Conservation (phyloP, 2,329 filamentous ascomycete species). For the Aspergillus calidoustus region DNA sequence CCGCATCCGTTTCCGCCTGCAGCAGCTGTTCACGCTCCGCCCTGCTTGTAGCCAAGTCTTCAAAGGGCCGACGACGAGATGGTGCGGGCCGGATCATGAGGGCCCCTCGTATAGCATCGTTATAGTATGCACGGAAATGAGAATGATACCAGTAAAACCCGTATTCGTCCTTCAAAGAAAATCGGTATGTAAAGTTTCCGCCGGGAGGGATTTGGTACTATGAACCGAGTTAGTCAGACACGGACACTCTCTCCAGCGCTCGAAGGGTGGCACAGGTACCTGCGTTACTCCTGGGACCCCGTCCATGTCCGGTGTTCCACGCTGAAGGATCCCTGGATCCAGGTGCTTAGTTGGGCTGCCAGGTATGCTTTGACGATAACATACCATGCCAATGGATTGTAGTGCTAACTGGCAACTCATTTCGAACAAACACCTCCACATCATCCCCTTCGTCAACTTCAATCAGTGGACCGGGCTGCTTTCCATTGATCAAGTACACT, state of each 20-base stretch:
- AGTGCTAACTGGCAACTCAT: slow-evolving; percentile 3
- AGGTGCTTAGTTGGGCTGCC: not conserved
- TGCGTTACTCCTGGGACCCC: too few species aligned
- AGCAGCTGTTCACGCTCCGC: too few species aligned
- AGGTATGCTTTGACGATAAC: slow-evolving; percentile 1
- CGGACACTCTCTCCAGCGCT: slow-evolving; percentile 3
- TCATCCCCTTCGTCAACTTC: not conserved
- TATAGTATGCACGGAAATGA: too few species aligned
- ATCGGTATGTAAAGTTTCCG: slow-evolving; percentile 3
- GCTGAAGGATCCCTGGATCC: slow-evolving; percentile 1
- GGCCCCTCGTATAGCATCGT: too few species aligned
- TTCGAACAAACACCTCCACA: slow-evolving; percentile 2
- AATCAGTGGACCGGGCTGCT: slow-evolving; percentile 5
- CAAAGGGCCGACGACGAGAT: too few species aligned
- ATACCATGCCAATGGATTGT: slow-evolving; percentile 6
- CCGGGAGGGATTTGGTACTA: slow-evolving; percentile 1
- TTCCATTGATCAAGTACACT: slow-evolving; percentile 1
- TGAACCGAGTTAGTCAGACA: not conserved
- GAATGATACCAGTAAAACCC: too few species aligned
- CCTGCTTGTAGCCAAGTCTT: too few species aligned
- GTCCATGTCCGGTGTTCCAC: slow-evolving; percentile 5
- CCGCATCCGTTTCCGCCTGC: too few species aligned
- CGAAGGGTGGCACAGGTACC: not conserved
- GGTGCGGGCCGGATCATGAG: too few species aligned
- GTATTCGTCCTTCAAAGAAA: slow-evolving; percentile 1